phyloP scores from a whole-genome alignment of 2,329 filamentous ascomycete genomes.

The Trichoderma breve region DNA sequence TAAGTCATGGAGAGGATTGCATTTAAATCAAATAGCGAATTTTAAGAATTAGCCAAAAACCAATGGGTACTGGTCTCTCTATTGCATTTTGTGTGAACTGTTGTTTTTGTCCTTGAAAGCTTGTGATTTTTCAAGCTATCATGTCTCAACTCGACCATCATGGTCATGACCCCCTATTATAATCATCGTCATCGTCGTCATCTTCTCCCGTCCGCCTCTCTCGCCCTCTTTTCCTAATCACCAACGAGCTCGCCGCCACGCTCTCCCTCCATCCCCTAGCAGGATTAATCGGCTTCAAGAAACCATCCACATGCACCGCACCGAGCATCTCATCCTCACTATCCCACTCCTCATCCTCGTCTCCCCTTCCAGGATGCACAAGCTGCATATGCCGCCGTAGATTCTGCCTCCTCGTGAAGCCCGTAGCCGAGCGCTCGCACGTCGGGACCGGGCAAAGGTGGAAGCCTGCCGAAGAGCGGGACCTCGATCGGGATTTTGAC shows the following conservation, averaged over 20 bases:
- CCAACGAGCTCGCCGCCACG: slow-evolving; percentile 11
- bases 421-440: slow-evolving; percentile 38
- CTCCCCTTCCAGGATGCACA: slow-evolving; percentile 39
- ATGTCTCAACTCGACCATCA: not conserved
- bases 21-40: not conserved
- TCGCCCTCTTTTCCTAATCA: slow-evolving; percentile 12
- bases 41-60: not conserved
- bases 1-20: not conserved
- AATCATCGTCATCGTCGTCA: not conserved
- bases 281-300: slow-evolving; percentile 55
- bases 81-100: not conserved
- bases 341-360: slow-evolving; percentile 36
- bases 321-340: slow-evolving; percentile 57
- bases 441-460: slow-evolving; percentile 38
- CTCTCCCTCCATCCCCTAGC: slow-evolving; percentile 47
- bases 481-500: slow-evolving; percentile 32
- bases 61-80: not conserved
- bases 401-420: slow-evolving; percentile 38
- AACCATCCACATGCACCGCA: slow-evolving; percentile 67
- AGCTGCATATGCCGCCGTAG: slow-evolving; percentile 39
- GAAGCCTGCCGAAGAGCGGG: slow-evolving; percentile 34
- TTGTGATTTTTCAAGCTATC: not conserved
- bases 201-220: slow-evolving; percentile 5
- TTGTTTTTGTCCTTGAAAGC: not conserved
- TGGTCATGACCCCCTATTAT: not conserved